Base-by-base conservation (phyloP, 1,284 basidiomycete species). In the Tilletia walkeri region DNA sequence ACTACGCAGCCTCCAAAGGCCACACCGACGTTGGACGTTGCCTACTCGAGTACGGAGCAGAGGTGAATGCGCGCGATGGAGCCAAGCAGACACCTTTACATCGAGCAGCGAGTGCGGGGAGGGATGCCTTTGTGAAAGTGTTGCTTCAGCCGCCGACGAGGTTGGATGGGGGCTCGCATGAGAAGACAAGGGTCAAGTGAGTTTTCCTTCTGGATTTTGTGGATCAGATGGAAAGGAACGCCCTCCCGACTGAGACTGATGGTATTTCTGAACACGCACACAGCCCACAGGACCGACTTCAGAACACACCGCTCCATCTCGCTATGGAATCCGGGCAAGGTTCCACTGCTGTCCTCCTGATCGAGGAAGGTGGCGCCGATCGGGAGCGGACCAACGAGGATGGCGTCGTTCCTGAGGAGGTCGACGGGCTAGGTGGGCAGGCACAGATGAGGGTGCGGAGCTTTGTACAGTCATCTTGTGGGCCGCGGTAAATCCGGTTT, bases 131-230 rank as follows among this genome's bases (percentile, higher is more conserved):
- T n/a, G 50, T 78, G 24, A 69, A 74, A 9, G 45, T 76, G 30
- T 68, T 78, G 34, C 53, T 75, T 9, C 34, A 38, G 20, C 76
- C 76, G 45, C 76, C 76, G 10, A 45, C 72, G 2, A 72, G 72
- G 39, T 45, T 20, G 45, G 74, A 75, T 47, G 75, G 73, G 2
- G 41, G 41, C 12, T 39, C 49, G 41, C 73, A 73, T 38, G 67
- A 75, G 65, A 77, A 77, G 70, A 78, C 76, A 16, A 69, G 76
- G 38, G 74, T 78, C 39, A 78, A 78, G 75, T 76, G 65, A 65
- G 75, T 73, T 5, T 3, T 38, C 24, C 18, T 61, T 20, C 5
- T 45, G 16, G 24, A 30, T 30, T 30, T 30, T 30, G 24, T 30
- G 24, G 24, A 30, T 30, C 24, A 30, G 24, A 30, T 30, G 24